Evolutionary conservation across 805 yeast species (phyloP), one percentile per base, ranked within the genome.

Genomic region (Wickerhamomyces tratensis): DNA sequence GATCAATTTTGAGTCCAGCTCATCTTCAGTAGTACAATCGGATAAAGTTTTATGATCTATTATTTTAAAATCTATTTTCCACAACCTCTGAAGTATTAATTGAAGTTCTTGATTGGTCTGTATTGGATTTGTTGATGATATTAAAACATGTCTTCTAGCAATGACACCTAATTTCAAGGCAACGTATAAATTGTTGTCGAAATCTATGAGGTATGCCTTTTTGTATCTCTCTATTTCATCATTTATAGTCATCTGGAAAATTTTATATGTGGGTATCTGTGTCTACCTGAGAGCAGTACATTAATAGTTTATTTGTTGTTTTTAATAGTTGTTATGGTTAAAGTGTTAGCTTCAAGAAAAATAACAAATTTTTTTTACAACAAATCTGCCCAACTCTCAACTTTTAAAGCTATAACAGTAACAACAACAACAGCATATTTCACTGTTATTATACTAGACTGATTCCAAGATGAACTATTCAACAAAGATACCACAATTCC

Each of bases 401-500:
- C 20, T 20, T 20, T 20, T 20, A 20, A 20, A 20, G 20, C 20
- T 20, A 20, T 20, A 20, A 20, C n/a, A n/a, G n/a, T 20, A 20
- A 20, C 20, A 20, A 20, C 20, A 20, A 20, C 20, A 20, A 20
- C 20, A 20, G 4, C 20, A 20, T 20, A 20, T 20, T 20, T 20
- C 20, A 20, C 20, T 20, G 20, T 20, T 20, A 20, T 20, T 20
- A 20, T 20, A 20, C 20, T n/a, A n/a, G n/a, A n/a, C n/a, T n/a
- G n/a, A n/a, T n/a, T n/a, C n/a, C 20, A 20, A 20, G 20, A 20
- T 20, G 20, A 20, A 20, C 20, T 20, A 20, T 20, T 29, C 31
- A 9, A 29, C 31, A 7, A 29, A 7, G 11, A 58, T 72, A 33
- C 82, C 82, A 7, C 82, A 75, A 55, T 77, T 68, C 50, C 65